Evolutionary conservation across 345 rosid genomes (phyloP).

Genomic region (Psidium guajava): DNA sequence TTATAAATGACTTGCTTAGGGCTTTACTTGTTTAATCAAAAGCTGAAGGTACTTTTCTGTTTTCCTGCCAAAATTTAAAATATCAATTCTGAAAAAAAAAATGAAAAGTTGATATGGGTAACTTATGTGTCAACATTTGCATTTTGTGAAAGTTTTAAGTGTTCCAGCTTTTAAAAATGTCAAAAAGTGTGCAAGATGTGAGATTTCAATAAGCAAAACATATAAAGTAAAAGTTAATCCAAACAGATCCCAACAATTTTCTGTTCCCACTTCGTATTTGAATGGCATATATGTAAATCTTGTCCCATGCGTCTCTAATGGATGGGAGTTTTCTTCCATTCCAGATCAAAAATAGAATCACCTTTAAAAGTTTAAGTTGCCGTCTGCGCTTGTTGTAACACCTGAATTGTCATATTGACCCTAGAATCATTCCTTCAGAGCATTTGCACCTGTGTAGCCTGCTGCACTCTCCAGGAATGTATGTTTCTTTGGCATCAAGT

Average conservation of each 20-base stretch:
- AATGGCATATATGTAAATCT: background rate
- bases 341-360: background rate
- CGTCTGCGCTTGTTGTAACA: background rate
- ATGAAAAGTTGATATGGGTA: background rate
- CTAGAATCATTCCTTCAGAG: background rate
- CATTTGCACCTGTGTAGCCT: background rate
- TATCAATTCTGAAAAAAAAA: background rate
- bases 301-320: background rate
- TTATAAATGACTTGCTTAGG: background rate
- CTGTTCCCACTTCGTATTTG: background rate
- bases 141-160: background rate
- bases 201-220: background rate
- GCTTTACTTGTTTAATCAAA: background rate
- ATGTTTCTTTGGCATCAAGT: background rate
- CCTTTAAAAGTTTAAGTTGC: background rate
- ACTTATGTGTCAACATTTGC: background rate
- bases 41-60: background rate
- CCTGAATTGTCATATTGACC: background rate
- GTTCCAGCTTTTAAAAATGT: background rate
- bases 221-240: background rate
- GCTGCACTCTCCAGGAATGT: background rate
- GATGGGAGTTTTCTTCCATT: background rate
- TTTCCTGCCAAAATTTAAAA: background rate
- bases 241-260: background rate
- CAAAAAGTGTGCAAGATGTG: background rate